phyloP scores from a whole-genome alignment of 371 early-diverging fungal species.

The Circinella umbellata region DNA sequence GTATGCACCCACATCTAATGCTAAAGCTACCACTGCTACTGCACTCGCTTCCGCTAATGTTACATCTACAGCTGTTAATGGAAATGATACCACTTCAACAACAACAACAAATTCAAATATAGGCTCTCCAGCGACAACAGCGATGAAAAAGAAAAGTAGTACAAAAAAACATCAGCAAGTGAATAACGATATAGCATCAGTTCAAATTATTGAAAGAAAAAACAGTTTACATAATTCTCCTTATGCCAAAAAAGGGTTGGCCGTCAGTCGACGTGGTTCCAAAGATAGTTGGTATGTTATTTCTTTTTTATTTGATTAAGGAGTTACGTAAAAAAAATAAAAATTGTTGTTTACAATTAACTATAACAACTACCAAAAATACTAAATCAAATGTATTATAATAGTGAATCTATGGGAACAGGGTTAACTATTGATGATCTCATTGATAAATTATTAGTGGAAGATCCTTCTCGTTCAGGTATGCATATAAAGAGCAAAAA shows the following conservation, averaged over 20 bases:
- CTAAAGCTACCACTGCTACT: not conserved
- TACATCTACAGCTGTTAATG: not conserved
- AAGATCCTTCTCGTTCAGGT: constrained; percentile 32
- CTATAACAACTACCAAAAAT: too few species aligned
- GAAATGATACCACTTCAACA: not conserved
- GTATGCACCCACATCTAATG: constrained; percentile 31
- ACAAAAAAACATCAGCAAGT: not conserved
- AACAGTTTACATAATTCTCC: constrained; percentile 11
- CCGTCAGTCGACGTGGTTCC: constrained; percentile 36
- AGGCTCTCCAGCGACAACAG: not conserved
- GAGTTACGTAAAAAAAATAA: too few species aligned
- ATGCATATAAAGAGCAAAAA: constrained; percentile 9
- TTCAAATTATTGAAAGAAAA: constrained; percentile 12
- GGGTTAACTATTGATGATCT: constrained; percentile 47
- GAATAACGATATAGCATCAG: not conserved
- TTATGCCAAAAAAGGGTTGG: constrained; percentile 11
- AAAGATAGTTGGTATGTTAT: constrained; percentile 47
- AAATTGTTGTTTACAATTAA: too few species aligned
- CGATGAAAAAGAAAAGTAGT: too few species aligned
- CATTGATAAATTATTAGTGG: constrained; percentile 36
- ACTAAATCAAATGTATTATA: not conserved
- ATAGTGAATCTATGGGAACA: constrained; percentile 41
- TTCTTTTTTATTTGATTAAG: not conserved
- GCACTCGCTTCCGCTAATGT: constrained; percentile 1
- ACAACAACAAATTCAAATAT: not conserved